These are phyloP conservation scores for Aureobasidium vineae DNA, from an alignment of 2,329 filamentous ascomycete species.

Conservation along the genomic window DNA sequence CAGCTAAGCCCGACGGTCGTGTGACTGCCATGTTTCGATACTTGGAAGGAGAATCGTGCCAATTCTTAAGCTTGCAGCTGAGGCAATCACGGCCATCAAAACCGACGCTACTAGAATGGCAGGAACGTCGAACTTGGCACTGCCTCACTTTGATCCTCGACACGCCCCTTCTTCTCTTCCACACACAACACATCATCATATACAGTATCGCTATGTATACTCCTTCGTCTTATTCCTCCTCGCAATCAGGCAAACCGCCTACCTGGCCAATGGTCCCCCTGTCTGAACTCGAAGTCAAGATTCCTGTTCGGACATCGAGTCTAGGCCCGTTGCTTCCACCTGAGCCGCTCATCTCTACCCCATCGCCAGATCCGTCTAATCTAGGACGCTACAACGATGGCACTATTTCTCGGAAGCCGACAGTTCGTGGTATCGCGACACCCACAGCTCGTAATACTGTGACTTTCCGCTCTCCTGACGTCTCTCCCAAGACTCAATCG, in stretches of 20 bases:
- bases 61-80: not conserved
- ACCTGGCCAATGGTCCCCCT: constrained; percentile 23
- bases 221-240: constrained; percentile 21
- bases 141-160: not conserved
- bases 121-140: not conserved
- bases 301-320: constrained; percentile 20
- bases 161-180: not conserved
- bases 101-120: not conserved
- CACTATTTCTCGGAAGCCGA: constrained; percentile 20
- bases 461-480: constrained; percentile 21
- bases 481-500: constrained; percentile 27
- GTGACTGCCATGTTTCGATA: not conserved
- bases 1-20: not conserved
- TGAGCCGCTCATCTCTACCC: not conserved
- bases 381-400: constrained; percentile 24
- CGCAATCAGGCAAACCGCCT: constrained; percentile 27
- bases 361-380: constrained; percentile 8
- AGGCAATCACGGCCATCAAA: not conserved
- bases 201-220: constrained; percentile 2
- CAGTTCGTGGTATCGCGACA: not conserved
- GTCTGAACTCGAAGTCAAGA: constrained; percentile 12
- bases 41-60: not conserved
- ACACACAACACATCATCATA: not conserved
- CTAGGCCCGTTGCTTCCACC: not conserved
- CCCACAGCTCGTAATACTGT: constrained; percentile 2